These are phyloP conservation scores for Tricholoma sp. DNA, from an alignment of 768 basidiomycete species.

Conservation along the genomic window DNA sequence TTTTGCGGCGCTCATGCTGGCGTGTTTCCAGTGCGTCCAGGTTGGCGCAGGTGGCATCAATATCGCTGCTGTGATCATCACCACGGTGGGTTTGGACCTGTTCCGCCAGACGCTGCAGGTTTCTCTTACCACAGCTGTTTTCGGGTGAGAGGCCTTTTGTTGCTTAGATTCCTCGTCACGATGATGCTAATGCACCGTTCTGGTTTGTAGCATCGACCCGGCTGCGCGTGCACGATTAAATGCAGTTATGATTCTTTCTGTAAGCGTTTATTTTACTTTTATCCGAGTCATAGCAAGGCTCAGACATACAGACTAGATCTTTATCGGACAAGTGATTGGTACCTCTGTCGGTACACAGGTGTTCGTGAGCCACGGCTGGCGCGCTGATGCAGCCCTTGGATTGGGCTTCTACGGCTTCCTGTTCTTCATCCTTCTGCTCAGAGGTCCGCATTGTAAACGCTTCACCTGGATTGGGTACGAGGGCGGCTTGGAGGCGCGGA, in stretches of 20 bases:
- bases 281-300: constrained; percentile 8
- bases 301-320: constrained; percentile 41
- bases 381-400: constrained; percentile 54
- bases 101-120: constrained; percentile 75
- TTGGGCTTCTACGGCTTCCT: constrained; percentile 56
- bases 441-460: constrained; percentile 63
- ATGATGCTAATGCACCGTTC: too few species aligned
- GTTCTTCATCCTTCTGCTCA: constrained; percentile 49
- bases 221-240: constrained; percentile 68
- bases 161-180: not conserved
- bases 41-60: constrained; percentile 64
- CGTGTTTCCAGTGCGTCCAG: constrained; percentile 58
- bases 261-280: constrained; percentile 15
- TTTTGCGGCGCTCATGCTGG: constrained; percentile 40
- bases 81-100: constrained; percentile 67
- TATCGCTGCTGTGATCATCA: constrained; percentile 65
- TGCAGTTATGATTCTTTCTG: constrained; percentile 68
- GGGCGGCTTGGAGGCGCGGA: constrained; percentile 36
- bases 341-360: constrained; percentile 69
- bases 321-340: constrained; percentile 73
- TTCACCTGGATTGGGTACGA: constrained; percentile 38
- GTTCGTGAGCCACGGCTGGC: constrained; percentile 71
- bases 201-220: constrained; percentile 28
- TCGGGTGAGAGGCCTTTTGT: constrained; percentile 32
- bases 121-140: constrained; percentile 55